A percentile compares a stretch with the other conserved stretches of the same genome.
Evolutionary conservation across 306 rosid genomes (phyloP).

Genomic region (Begonia loranthoides): DNA sequence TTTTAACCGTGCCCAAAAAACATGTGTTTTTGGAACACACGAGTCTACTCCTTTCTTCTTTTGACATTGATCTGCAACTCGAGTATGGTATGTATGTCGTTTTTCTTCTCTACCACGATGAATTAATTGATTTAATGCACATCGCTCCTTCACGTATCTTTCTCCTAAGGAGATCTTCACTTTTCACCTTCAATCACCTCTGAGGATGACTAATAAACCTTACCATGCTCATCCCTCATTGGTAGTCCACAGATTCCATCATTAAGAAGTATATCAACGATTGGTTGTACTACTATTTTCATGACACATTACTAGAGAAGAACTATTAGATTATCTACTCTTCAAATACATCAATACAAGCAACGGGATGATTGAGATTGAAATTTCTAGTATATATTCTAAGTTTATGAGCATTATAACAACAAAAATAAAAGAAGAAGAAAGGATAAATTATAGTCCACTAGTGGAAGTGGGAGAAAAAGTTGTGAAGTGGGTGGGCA

Average conservation of each 20-base stretch:
- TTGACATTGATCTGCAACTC: neutral
- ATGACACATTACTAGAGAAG: no score
- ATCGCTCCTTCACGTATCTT: neutral
- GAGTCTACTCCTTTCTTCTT: neutral
- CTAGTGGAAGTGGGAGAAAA: neutral
- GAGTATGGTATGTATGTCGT: neutral
- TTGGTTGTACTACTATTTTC: no score
- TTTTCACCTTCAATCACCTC: neutral
- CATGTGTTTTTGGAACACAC: neutral
- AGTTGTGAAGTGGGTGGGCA: neutral
- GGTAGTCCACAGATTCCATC: neutral
- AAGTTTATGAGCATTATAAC: no score
- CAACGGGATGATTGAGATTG: no score
- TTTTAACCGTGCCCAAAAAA: no score
- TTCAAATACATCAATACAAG: no score
- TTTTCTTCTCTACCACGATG: neutral
- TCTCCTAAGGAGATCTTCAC: neutral
- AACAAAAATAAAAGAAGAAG: neutral
- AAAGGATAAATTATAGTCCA: neutral
- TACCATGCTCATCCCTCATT: neutral
- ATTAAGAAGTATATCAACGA: neutral
- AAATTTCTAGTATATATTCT: no score
- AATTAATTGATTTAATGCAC: neutral
- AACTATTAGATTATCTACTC: no score
- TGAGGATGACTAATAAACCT: neutral